Conservation (phyloP, 108 stramenopile genomes). For the Skeletonema costatum region DNA sequence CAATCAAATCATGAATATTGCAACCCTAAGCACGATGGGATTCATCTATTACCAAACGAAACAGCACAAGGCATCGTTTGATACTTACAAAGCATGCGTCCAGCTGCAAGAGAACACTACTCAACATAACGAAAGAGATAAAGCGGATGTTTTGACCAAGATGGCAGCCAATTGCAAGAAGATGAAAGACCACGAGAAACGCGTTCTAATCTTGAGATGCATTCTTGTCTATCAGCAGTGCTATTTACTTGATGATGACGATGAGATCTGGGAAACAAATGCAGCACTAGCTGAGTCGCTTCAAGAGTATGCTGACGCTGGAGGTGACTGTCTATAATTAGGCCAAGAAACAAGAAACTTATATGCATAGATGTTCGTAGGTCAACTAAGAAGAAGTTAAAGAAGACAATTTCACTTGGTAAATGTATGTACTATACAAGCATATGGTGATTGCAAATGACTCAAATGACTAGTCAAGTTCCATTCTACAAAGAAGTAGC, state of each 20-base stretch:
- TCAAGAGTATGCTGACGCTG: constrained; percentile 35
- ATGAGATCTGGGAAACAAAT: constrained; percentile 47
- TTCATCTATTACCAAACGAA: constrained; percentile 47
- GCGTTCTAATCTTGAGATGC: constrained; percentile 31
- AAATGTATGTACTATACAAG: no score
- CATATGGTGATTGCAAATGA: no score
- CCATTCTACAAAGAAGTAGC: not conserved
- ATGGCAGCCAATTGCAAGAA: constrained; percentile 38
- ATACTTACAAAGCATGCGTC: constrained; percentile 41
- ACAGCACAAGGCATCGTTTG: constrained; percentile 31
- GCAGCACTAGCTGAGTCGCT: constrained; percentile 36
- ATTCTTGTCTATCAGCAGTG: constrained; percentile 38
- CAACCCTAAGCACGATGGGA: constrained; percentile 48
- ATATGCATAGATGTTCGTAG: not conserved
- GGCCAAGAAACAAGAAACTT: not conserved
- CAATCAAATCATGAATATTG: constrained; percentile 30
- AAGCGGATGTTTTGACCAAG: constrained; percentile 39
- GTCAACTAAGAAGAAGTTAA: not conserved
- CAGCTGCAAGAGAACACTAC: constrained; percentile 33
- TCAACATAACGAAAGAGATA: constrained; percentile 37
- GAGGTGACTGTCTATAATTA: constrained; percentile 17
- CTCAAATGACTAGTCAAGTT: not conserved
- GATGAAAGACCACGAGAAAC: constrained; percentile 44
- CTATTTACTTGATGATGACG: constrained; percentile 43
- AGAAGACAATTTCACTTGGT: not conserved